phyloP scores from a whole-genome alignment of 2,329 filamentous ascomycete species.

The Colletotrichum cuscutae region DNA sequence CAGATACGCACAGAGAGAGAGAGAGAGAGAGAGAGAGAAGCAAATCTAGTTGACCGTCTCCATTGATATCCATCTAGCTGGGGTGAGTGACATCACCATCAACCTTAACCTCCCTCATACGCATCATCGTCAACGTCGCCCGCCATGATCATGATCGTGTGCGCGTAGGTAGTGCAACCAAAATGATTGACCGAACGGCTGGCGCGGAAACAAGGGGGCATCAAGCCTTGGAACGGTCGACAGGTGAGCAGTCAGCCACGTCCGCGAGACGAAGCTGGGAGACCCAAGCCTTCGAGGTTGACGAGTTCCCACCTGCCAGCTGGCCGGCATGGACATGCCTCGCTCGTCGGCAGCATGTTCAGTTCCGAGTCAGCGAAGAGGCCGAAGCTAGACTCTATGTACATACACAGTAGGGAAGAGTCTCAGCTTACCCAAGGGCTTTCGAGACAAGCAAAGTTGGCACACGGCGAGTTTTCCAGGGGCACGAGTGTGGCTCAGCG shows the following conservation, averaged over 20 bases:
- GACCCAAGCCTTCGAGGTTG: not conserved
- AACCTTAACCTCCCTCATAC: not conserved
- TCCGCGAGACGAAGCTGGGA: not conserved
- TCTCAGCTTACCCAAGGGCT: not conserved
- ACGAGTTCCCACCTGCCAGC: constrained; percentile 11
- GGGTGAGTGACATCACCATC: constrained; percentile 13
- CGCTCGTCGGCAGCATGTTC: not conserved
- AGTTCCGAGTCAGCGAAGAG: not conserved
- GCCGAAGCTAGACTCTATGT: not conserved
- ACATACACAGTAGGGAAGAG: not conserved
- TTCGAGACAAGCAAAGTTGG: not conserved
- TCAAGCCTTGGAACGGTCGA: not conserved
- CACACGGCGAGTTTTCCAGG: not conserved
- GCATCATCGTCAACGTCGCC: constrained; percentile 8
- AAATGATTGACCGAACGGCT: not conserved
- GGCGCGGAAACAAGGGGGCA: not conserved
- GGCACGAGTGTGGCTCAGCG: constrained; percentile 26
- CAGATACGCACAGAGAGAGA: not conserved
- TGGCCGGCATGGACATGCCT: constrained; percentile 17
- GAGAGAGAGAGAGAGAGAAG: not conserved
- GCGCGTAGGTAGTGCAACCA: not conserved
- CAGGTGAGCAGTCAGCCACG: constrained; percentile 11
- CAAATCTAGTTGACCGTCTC: not conserved
- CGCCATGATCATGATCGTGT: not conserved
- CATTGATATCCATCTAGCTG: not conserved